Evolutionary conservation across 176 grass and related monocot genomes (phyloP).

Genomic region (Bonia amplexicaulis): DNA sequence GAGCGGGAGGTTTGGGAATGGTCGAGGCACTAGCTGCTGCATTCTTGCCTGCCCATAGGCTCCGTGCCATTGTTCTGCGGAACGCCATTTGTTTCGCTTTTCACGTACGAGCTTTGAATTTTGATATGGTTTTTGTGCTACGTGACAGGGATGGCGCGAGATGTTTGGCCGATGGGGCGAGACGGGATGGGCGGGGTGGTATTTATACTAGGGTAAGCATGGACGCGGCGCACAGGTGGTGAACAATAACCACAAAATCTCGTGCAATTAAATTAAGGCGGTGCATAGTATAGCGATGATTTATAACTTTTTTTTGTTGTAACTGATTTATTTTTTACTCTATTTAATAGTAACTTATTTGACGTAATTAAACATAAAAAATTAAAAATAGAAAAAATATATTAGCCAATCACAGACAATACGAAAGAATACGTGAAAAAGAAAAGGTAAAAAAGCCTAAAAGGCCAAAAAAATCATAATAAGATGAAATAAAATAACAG

Average conservation of each 20-base stretch:
- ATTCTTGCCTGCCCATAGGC: constrained; percentile 40
- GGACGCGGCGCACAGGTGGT: neutral
- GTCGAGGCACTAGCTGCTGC: neutral
- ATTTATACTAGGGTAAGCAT: constrained; percentile 43
- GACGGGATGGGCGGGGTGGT: neutral
- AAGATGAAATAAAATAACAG: no score
- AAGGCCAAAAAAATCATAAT: no score
- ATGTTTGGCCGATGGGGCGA: neutral
- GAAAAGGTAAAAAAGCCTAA: no score
- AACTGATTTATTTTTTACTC: no score
- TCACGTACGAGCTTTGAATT: neutral
- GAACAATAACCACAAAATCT: neutral
- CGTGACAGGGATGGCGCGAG: neutral
- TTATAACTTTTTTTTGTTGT: no score
- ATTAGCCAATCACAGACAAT: no score
- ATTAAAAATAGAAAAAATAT: no score
- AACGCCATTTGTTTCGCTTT: constrained; percentile 45
- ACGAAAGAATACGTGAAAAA: no score
- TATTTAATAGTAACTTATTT: no score
- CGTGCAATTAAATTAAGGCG: neutral
- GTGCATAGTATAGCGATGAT: no score
- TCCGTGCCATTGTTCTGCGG: constrained; percentile 40
- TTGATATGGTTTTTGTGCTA: neutral
- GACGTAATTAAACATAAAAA: no score
- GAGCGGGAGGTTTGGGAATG: neutral